A percentile compares a stretch with the other conserved stretches of the same genome.
These are phyloP conservation scores for Monosporascus sp. DNA, from an alignment of 2,329 filamentous ascomycete genomes.

Conservation along the genomic window DNA sequence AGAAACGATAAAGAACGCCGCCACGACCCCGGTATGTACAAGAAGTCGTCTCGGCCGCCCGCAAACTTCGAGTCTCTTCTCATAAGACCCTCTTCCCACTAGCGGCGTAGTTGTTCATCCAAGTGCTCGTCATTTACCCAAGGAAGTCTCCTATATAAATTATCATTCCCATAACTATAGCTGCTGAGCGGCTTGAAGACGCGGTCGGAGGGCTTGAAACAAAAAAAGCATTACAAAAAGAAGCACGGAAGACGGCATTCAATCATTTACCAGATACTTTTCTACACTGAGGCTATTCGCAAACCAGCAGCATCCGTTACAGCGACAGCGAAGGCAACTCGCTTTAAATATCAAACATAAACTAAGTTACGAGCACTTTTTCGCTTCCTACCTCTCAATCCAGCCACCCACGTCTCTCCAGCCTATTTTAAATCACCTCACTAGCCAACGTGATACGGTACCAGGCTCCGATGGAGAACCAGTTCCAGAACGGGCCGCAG, in stretches of 20 bases:
- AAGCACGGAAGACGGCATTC: constrained; percentile 3
- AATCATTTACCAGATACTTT: constrained; percentile 4
- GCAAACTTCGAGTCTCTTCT: constrained; percentile 13
- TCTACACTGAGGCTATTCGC: constrained; percentile 1
- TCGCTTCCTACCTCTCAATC: neutral
- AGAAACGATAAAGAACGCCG: constrained; percentile 19
- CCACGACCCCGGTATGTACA: constrained; percentile 19
- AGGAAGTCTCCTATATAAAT: constrained; percentile 12
- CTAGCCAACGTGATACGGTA: neutral
- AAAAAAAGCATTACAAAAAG: constrained; percentile 5
- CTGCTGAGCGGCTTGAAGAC: constrained; percentile 26
- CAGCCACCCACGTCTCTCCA: neutral
- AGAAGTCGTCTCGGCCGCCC: constrained; percentile 20
- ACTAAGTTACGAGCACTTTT: neutral
- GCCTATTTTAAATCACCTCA: neutral
- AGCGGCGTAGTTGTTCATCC: constrained; percentile 20
- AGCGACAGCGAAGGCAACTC: neutral
- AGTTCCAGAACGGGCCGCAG: constrained; percentile 10
- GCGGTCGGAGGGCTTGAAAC: constrained; percentile 18
- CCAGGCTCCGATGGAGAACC: constrained; percentile 16
- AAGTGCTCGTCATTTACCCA: constrained; percentile 22
- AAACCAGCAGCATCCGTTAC: neutral
- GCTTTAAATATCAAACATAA: neutral
- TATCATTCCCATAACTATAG: constrained; percentile 15
- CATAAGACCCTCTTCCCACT: constrained; percentile 14